phyloP scores from a whole-genome alignment of 2,329 filamentous ascomycete genomes.

The Hymenoscyphus salicellus region DNA sequence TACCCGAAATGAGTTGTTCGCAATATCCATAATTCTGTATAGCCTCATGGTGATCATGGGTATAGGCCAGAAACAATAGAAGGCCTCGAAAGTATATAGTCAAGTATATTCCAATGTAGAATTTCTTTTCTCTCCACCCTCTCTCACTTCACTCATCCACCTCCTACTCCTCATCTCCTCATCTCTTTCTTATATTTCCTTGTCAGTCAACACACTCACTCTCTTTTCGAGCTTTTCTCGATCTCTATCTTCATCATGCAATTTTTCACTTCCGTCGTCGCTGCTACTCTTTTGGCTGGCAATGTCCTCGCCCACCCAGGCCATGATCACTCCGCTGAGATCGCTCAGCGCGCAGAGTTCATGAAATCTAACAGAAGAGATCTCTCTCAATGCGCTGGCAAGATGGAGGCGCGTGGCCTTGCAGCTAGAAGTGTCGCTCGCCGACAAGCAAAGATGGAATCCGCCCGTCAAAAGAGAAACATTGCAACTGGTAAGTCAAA shows the following conservation, averaged over 20 bases:
- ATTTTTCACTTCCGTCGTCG: constrained; percentile 31
- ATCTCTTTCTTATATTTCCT: constrained; percentile 10
- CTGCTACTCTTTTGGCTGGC: constrained; percentile 10
- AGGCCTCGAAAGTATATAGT: no score
- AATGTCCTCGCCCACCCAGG: constrained; percentile 39
- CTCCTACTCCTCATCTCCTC: constrained; percentile 4
- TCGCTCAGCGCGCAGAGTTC: constrained; percentile 38
- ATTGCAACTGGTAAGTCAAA: constrained; percentile 18
- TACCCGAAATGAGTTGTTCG: no score
- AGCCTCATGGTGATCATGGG: no score
- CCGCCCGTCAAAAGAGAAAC: constrained; percentile 37
- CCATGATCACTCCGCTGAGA: constrained; percentile 37
- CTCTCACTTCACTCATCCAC: neutral
- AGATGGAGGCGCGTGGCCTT: constrained; percentile 40
- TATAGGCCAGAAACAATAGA: no score
- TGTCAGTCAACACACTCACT: neutral
- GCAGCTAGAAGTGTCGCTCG: constrained; percentile 36
- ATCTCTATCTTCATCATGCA: constrained; percentile 28
- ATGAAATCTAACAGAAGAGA: constrained; percentile 36
- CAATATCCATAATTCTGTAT: no score
- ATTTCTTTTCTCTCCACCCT: neutral
- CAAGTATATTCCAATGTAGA: no score
- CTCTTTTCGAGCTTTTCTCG: no score
- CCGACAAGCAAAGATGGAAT: constrained; percentile 36
- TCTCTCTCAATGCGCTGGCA: constrained; percentile 40